Percentiles rank a stretch among this genome's conserved stretches.
These are phyloP conservation scores for Aureobasidium sp. DNA, from an alignment of 2,329 filamentous ascomycete genomes.

Conservation along the genomic window DNA sequence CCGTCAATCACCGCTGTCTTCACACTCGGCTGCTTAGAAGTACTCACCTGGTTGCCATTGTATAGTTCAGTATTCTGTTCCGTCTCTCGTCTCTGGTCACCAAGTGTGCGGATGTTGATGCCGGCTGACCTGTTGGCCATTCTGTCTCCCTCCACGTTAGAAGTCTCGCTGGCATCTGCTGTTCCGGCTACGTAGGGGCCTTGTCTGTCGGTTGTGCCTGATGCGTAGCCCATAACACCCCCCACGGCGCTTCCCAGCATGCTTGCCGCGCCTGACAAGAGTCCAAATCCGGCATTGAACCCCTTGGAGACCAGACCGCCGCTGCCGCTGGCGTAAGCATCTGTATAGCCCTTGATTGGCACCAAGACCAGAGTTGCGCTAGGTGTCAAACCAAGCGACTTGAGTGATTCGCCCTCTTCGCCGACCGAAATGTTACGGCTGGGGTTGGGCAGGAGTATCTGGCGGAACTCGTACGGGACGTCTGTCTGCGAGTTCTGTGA, in stretches of 20 bases:
- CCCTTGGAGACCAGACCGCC: constrained; percentile 22
- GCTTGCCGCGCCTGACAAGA: constrained; percentile 29
- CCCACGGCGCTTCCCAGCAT: constrained; percentile 28
- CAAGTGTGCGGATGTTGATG: constrained; percentile 38
- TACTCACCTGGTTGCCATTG: constrained; percentile 77
- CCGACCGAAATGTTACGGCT: constrained; percentile 64
- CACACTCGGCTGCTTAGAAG: constrained; percentile 21
- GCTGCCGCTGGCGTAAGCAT: constrained; percentile 45
- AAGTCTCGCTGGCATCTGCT: constrained; percentile 17
- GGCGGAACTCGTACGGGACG: constrained; percentile 70
- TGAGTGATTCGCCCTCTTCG: constrained; percentile 63
- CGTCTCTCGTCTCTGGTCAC: constrained; percentile 34
- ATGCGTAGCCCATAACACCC: constrained; percentile 18
- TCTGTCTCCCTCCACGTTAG: constrained; percentile 20
- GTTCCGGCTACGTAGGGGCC: constrained; percentile 23
- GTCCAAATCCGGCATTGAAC: constrained; percentile 28
- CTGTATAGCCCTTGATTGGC: constrained; percentile 54
- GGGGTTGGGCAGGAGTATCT: constrained; percentile 70
- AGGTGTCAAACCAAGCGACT: constrained; percentile 64
- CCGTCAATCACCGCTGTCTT: constrained; percentile 13
- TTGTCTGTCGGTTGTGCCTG: constrained; percentile 5
- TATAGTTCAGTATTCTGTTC: constrained; percentile 62
- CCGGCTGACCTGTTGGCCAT: constrained; percentile 19
- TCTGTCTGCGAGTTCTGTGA: constrained; percentile 43
- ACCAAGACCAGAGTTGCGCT: constrained; percentile 77